Conservation (phyloP, 2,329 filamentous ascomycete species). For the Colletotrichum theobromicola region DNA sequence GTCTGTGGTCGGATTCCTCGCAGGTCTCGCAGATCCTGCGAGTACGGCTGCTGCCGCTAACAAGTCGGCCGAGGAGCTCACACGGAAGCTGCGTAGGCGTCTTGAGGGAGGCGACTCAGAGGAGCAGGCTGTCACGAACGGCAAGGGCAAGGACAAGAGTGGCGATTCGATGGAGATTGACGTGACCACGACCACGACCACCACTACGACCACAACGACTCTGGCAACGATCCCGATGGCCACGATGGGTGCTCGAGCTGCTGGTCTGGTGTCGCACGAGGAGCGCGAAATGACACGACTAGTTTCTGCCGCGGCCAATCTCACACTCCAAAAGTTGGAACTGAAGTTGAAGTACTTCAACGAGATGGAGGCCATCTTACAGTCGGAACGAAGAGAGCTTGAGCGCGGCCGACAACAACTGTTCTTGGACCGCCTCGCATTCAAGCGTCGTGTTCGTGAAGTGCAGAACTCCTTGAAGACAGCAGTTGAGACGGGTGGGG, state of each 20-base stretch:
- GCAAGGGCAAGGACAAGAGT: constrained; percentile 64
- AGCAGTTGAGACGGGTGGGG: constrained; percentile 54
- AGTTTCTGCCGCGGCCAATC: constrained; percentile 89
- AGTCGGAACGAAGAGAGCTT: constrained; percentile 90
- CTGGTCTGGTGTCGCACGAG: constrained; percentile 91
- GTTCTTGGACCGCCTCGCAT: constrained; percentile 88
- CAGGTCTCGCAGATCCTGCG: constrained; percentile 86
- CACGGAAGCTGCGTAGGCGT: constrained; percentile 77
- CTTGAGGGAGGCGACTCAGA: constrained; percentile 63
- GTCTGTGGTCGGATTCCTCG: constrained; percentile 94
- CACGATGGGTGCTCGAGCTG: constrained; percentile 82
- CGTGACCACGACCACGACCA: constrained; percentile 49
- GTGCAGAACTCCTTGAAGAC: constrained; percentile 77
- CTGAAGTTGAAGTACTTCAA: constrained; percentile 95
- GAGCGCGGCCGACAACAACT: constrained; percentile 92
- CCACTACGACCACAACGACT: constrained; percentile 53
- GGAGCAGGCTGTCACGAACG: constrained; percentile 45
- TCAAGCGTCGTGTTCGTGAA: constrained; percentile 85
- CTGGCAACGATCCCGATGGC: constrained; percentile 84
- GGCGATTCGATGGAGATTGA: constrained; percentile 71
- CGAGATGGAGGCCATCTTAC: constrained; percentile 91
- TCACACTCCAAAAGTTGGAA: constrained; percentile 94
- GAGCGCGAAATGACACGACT: constrained; percentile 96
- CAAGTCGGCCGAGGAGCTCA: constrained; percentile 86
- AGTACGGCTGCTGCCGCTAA: constrained; percentile 91